Base-by-base conservation (phyloP, 2,329 filamentous ascomycete genomes). In the Alternaria gansuensis region DNA sequence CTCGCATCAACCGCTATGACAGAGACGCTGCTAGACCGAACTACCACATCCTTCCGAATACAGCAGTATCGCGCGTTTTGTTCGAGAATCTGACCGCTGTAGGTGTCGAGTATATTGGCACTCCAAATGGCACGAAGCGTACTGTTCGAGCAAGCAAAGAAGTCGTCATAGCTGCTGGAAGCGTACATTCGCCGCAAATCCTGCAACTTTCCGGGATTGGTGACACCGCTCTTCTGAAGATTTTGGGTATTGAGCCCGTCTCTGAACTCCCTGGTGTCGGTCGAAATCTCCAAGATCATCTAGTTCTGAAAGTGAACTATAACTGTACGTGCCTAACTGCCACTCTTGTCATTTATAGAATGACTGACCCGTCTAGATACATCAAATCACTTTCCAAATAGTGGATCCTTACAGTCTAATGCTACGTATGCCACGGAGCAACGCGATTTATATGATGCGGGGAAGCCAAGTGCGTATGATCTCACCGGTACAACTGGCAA, bases 121-220 rank as follows among this genome's bases (percentile, higher is more conserved):
- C 36, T 8, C 14, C 41, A 1, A 51, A 46, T 23, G 51, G 39
- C 8, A 60, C 54, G 0, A 62, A 14, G n/a, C 48, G 53, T 24
- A 54, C 26, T 4, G 54, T 69, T 23, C 43, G 11, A 10, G 70
- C 70, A 4, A 58, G 28, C 2, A 70, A 67, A 44, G 87, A 89
- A 64, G 80, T 88, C 10, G 81, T 90, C 24, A 64, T 90, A 2
- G 83, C 83, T 4, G 85, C 85, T 1, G 87, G 87, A 2, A 82
- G 79, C 28, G 77, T 89, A 17, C 80, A 86, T 59, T 86, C 86
- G 0, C 87, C 88, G 0, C 85, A 88, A 67, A 73, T 90, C 4
- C 78, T 90, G 2, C 87, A 89, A 62, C 76, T 88, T 2, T 88
- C 85, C 0, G 87, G 87, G 0, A 81, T 90, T 37, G 87, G 87